Conservation (phyloP, 1,284 basidiomycete species). For the Erythrobasidium hasegawianum region DNA sequence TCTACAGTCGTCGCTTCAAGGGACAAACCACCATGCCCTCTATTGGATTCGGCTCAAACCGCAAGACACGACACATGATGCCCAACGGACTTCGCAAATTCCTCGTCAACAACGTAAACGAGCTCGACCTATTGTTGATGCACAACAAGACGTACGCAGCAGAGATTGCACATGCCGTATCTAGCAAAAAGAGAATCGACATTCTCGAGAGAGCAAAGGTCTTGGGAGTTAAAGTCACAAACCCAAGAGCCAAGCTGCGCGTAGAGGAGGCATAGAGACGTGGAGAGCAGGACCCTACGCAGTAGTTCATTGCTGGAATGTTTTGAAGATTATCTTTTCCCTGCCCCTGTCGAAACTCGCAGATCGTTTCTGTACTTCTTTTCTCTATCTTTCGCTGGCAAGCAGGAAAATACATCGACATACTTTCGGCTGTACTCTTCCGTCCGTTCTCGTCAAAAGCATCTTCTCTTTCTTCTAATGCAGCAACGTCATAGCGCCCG, state of each 20-base stretch:
- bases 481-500: no score
- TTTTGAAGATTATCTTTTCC: no score
- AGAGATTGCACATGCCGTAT: conserved; percentile 95
- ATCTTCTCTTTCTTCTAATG: no score
- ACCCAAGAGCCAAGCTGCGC: conserved; percentile 89
- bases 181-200: conserved; percentile 88
- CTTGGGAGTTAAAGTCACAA: conserved; percentile 69
- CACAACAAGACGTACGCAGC: conserved; percentile 97
- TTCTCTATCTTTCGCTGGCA: neutral
- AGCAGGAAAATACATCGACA: neutral
- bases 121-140: conserved; percentile 91
- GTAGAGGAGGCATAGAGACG: conserved; percentile 71
- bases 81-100: conserved; percentile 86
- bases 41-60: conserved; percentile 55
- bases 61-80: conserved; percentile 82
- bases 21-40: conserved; percentile 31
- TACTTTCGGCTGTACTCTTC: neutral
- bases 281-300: no score
- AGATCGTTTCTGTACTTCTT: neutral
- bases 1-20: conserved; percentile 35
- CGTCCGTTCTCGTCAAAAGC: no score
- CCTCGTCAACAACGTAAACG: conserved; percentile 82
- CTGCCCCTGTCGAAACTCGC: no score
- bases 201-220: conserved; percentile 92
- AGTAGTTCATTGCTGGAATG: no score